Conservation (phyloP, 176 grass and related monocot genomes). For the Alloteropsis semialata region DNA sequence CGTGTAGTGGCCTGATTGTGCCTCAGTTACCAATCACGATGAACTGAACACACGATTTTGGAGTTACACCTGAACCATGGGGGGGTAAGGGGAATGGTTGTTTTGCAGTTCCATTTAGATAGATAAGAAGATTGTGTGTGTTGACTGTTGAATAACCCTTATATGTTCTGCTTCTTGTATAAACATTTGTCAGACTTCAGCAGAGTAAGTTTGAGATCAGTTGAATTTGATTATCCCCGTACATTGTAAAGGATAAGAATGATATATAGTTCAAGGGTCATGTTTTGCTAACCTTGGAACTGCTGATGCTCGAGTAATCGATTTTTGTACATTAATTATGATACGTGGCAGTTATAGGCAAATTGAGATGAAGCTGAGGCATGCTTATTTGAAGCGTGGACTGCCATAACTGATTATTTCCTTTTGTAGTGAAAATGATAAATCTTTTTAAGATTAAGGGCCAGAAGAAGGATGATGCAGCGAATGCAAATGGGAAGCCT, state of each 20-base stretch:
- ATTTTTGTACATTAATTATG: neutral
- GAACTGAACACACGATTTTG: neutral
- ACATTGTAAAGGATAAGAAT: neutral
- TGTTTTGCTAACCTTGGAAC: neutral
- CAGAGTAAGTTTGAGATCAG: neutral
- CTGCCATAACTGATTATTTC: neutral
- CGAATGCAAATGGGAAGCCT: conserved; percentile 46
- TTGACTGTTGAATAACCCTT: neutral
- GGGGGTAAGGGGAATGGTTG: neutral
- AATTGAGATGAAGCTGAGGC: neutral
- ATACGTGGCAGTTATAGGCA: neutral
- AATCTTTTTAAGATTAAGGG: conserved; percentile 71
- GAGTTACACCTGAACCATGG: neutral
- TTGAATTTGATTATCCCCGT: neutral
- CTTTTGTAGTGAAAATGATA: conserved; percentile 47
- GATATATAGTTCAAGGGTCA: neutral
- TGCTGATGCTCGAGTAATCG: neutral
- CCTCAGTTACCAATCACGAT: neutral
- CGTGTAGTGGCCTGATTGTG: no score
- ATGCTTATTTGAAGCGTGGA: neutral
- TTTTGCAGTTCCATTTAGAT: neutral
- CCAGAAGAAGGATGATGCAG: conserved; percentile 43
- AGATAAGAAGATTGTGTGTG: neutral
- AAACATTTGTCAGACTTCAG: neutral
- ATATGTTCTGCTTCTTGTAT: neutral